Conservation (phyloP, 23 red algal species). For the Gracilaria caudata region DNA sequence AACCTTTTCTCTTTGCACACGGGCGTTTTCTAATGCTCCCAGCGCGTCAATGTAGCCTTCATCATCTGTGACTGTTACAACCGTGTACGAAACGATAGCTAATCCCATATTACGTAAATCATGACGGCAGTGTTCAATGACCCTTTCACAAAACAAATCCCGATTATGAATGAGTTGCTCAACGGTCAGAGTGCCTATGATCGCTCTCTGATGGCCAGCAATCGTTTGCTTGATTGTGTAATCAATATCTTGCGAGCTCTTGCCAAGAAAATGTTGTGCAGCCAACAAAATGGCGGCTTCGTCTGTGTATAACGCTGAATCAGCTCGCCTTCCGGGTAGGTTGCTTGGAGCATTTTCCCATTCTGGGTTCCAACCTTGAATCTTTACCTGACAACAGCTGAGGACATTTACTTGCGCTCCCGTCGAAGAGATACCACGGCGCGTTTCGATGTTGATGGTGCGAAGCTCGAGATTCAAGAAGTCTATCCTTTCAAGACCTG, state of each 20-base stretch:
- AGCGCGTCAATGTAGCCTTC: constrained; percentile 48
- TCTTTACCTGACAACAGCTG: constrained; percentile 52
- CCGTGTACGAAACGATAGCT: constrained; percentile 54
- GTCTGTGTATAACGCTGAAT: constrained; percentile 15
- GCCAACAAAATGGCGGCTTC: constrained; percentile 60
- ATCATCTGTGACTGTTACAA: constrained; percentile 52
- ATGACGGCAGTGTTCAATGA: not conserved
- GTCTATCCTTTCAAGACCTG: constrained; percentile 50
- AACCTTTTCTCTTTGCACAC: constrained; percentile 54
- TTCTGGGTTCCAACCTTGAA: constrained; percentile 51
- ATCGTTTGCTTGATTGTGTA: constrained; percentile 50
- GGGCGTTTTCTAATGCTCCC: constrained; percentile 51
- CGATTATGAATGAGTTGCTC: constrained; percentile 68
- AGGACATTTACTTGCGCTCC: constrained; percentile 58
- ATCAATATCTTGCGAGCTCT: constrained; percentile 58
- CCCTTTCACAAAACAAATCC: constrained; percentile 34
- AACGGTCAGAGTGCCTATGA: constrained; percentile 59
- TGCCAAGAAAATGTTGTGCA: constrained; percentile 79
- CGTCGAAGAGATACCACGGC: constrained; percentile 5
- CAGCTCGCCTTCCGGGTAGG: not conserved
- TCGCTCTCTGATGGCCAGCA: constrained; percentile 71
- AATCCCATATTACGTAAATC: constrained; percentile 74
- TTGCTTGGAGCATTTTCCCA: not conserved
- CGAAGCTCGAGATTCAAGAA: constrained; percentile 61
- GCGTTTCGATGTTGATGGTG: constrained; percentile 51